Evolutionary conservation across 1,284 basidiomycete genomes (phyloP).

Genomic region (Ustilago lituana): DNA sequence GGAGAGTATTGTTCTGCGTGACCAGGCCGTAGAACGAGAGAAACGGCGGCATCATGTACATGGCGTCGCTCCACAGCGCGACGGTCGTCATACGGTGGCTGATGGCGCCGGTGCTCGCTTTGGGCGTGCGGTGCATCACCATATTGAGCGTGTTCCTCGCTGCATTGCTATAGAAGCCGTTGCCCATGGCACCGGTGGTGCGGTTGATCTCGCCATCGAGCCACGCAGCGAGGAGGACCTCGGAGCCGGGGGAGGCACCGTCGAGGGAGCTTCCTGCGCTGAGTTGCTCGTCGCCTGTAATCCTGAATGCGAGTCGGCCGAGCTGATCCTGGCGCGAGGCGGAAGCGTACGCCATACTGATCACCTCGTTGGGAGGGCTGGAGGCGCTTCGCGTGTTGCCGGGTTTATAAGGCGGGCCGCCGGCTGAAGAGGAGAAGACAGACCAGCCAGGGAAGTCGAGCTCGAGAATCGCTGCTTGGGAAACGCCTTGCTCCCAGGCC

Average conservation of each 20-base stretch:
- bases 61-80: constrained; percentile 66
- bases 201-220: constrained; percentile 53
- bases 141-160: constrained; percentile 79
- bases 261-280: constrained; percentile 57
- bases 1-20: constrained; percentile 75
- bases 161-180: constrained; percentile 73
- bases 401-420: constrained; percentile 50
- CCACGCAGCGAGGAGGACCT: constrained; percentile 60
- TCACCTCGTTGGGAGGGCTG: constrained; percentile 39
- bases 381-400: constrained; percentile 13
- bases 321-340: constrained; percentile 47
- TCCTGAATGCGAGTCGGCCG: constrained; percentile 56
- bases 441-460: constrained; percentile 52
- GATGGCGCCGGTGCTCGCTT: constrained; percentile 66
- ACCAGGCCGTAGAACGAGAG: constrained; percentile 85
- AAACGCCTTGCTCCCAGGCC: constrained; percentile 64
- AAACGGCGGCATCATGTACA: constrained; percentile 92
- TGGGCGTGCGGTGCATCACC: constrained; percentile 75
- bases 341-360: constrained; percentile 56
- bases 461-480: constrained; percentile 62
- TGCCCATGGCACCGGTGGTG: constrained; percentile 20
- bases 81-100: constrained; percentile 58
- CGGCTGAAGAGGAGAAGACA: constrained; percentile 45
- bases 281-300: constrained; percentile 60
- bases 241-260: constrained; percentile 56